Percentiles rank a stretch among this genome's conserved stretches.
Conservation (phyloP, 148 eudicot species). For the Rhododendron ovatum region DNA sequence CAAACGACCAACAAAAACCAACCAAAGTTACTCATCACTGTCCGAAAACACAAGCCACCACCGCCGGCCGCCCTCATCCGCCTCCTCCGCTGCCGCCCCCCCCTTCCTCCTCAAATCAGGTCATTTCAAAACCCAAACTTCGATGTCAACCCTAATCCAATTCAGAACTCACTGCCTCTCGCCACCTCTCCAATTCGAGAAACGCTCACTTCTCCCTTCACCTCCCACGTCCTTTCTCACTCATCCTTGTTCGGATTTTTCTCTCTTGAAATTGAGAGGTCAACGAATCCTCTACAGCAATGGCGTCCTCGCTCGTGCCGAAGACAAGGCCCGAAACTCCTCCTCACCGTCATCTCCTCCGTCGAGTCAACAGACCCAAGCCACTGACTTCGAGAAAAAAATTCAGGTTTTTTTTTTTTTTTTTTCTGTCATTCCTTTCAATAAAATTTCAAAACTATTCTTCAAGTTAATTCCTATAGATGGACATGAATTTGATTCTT, state of each 20-base stretch:
- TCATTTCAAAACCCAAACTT: slow-evolving; percentile 9
- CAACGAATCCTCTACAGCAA: slow-evolving; percentile 26
- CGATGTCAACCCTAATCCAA: slow-evolving; percentile 27
- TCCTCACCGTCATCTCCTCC: slow-evolving; percentile 19
- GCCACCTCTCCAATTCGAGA: slow-evolving; percentile 19
- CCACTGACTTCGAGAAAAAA: slow-evolving; percentile 25
- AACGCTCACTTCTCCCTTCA: slow-evolving; percentile 13
- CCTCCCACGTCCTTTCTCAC: slow-evolving; percentile 2
- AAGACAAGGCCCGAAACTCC: slow-evolving; percentile 44
- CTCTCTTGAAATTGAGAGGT: slow-evolving; percentile 1
- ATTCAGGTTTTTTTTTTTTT: slow-evolving; percentile 33
- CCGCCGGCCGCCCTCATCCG: neutral
- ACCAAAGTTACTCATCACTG: neutral
- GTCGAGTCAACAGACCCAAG: slow-evolving; percentile 18
- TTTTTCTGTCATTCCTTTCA: neutral
- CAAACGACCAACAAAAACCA: neutral
- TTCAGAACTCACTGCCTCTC: slow-evolving; percentile 19
- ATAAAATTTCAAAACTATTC: neutral
- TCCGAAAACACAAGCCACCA: neutral
- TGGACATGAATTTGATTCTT: neutral
- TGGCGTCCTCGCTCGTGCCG: slow-evolving; percentile 52
- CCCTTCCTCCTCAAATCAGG: slow-evolving; percentile 6
- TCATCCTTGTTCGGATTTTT: neutral
- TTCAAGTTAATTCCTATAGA: neutral
- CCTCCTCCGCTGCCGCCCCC: slow-evolving; percentile 3